These are phyloP conservation scores for Vaccinium corymbosum DNA, from an alignment of 148 eudicot species.

Conservation along the genomic window DNA sequence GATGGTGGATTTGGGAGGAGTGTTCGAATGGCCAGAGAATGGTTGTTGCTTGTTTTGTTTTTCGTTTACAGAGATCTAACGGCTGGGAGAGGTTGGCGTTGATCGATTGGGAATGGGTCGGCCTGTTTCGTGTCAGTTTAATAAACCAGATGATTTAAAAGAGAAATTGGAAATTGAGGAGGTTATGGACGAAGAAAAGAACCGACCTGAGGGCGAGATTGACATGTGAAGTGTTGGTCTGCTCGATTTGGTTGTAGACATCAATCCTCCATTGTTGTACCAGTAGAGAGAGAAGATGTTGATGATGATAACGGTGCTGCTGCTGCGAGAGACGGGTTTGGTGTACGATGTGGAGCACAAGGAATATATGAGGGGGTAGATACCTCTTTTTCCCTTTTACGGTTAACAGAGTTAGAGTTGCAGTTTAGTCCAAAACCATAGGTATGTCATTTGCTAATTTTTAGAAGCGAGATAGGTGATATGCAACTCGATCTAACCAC, in stretches of 20 bases:
- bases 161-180: conserved; percentile 26
- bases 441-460: too few species aligned
- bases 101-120: conserved; percentile 27
- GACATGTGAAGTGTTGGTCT: conserved; percentile 19
- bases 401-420: too few species aligned
- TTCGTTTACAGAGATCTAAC: conserved; percentile 11
- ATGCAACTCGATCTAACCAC: too few species aligned
- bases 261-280: conserved; percentile 29
- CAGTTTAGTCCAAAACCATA: too few species aligned
- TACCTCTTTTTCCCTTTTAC: too few species aligned
- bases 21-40: background rate
- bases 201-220: conserved; percentile 48
- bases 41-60: background rate
- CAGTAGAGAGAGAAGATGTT: background rate
- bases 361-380: too few species aligned
- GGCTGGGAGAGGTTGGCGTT: conserved; percentile 14
- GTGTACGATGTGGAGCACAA: too few species aligned
- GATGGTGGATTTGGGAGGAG: too few species aligned
- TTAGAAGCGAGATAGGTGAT: too few species aligned
- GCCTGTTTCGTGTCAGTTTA: conserved; percentile 26
- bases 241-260: conserved; percentile 25
- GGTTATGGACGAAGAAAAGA: conserved; percentile 43
- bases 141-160: conserved; percentile 16
- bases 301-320: background rate
- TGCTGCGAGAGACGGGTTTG: background rate